Conservation (phyloP, 1,139 yeast genomes). For the Geotrichum aggregatum region DNA sequence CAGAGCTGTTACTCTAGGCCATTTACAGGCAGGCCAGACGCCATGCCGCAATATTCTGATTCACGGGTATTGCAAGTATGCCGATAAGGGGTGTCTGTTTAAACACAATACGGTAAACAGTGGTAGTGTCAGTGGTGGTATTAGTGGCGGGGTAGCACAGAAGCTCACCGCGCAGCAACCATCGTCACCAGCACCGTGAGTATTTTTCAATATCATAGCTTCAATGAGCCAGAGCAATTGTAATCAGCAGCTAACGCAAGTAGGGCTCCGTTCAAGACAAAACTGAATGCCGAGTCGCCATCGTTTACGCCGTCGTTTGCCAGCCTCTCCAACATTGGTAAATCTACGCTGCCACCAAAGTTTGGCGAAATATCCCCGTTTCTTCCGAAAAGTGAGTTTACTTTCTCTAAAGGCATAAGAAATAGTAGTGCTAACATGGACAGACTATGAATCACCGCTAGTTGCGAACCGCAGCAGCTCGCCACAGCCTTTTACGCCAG, state of each 20-base stretch:
- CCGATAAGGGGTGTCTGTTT: constrained; percentile 84
- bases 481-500: constrained; percentile 8
- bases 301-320: constrained; percentile 53
- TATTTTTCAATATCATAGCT: background rate
- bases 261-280: constrained; percentile 36
- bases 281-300: constrained; percentile 61
- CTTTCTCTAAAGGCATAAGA: background rate
- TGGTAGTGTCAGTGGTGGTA: background rate
- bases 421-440: background rate
- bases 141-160: too few species aligned
- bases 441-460: constrained; percentile 1
- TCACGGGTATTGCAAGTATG: constrained; percentile 86
- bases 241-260: background rate
- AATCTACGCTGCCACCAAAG: constrained; percentile 23
- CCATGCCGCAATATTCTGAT: constrained; percentile 82
- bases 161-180: too few species aligned
- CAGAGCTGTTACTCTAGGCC: constrained; percentile 16
- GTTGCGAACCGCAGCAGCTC: background rate
- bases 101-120: constrained; percentile 48
- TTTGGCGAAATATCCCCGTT: constrained; percentile 27
- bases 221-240: background rate
- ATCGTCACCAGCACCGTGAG: constrained; percentile 15
- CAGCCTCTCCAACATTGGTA: constrained; percentile 13
- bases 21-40: constrained; percentile 54
- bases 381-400: constrained; percentile 26